phyloP scores from a whole-genome alignment of 2,329 filamentous ascomycete species.

The Talaromyces albobiverticillius region DNA sequence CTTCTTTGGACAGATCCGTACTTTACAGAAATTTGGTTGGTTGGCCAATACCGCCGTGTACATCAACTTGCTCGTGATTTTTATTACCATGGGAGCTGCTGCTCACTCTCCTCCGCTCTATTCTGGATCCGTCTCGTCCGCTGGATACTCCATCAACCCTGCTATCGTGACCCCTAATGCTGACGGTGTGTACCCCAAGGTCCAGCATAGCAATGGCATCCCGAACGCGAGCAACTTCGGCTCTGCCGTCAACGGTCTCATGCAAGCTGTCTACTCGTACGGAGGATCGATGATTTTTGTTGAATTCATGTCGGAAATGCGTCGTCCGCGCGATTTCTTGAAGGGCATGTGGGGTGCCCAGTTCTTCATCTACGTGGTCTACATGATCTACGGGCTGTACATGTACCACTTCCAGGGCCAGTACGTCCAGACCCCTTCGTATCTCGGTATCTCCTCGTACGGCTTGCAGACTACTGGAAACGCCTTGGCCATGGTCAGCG shows the following conservation, averaged over 20 bases:
- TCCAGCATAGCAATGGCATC: conserved; percentile 40
- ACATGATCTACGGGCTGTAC: conserved; percentile 8
- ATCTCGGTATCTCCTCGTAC: conserved; percentile 20
- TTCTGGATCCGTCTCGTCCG: conserved; percentile 21
- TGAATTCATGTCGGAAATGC: conserved; percentile 57
- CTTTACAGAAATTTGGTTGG: conserved; percentile 54
- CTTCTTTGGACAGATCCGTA: conserved; percentile 55
- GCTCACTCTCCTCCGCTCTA: conserved; percentile 52
- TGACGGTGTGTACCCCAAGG: conserved; percentile 26
- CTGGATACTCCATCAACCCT: conserved; percentile 22
- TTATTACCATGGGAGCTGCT: conserved; percentile 55
- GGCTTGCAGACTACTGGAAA: conserved; percentile 30
- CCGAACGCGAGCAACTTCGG: conserved; percentile 39
- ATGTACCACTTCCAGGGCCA: conserved; percentile 12
- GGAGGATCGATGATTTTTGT: conserved; percentile 58
- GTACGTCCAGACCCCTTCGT: conserved; percentile 4
- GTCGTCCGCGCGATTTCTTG: conserved; percentile 48
- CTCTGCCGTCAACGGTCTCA: conserved; percentile 49
- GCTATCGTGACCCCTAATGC: conserved; percentile 24
- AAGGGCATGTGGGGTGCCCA: conserved; percentile 46
- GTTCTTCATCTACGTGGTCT: conserved; percentile 42
- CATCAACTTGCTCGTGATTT: conserved; percentile 54
- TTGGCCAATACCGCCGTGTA: conserved; percentile 56
- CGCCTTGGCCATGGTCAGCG: conserved; percentile 26
- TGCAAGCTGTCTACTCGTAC: conserved; percentile 58